Base-by-base conservation (phyloP, 306 rosid genomes). In the Notholithocarpus densiflorus region DNA sequence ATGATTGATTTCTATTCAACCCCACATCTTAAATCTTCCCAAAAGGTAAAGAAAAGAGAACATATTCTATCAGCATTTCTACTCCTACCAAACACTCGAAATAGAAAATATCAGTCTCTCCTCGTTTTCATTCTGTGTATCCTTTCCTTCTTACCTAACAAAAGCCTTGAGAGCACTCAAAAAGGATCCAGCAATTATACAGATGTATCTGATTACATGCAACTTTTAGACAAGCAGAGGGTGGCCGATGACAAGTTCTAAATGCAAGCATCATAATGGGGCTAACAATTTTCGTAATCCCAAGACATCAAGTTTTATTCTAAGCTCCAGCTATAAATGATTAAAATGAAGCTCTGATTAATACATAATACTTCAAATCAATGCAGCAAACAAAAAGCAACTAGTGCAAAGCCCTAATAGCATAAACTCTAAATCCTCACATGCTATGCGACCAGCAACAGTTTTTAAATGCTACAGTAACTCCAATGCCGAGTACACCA, bases 361-460 rank as follows among this genome's bases (percentile, higher is more conserved):
- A 62, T 61, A 62, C 72, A 59, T 2, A 64, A 68, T 71, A 69
- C 75, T 59, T 74, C 26, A 57, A 74, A 32, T 10, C 40, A 43
- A 79, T 14, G 40, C 72, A 78, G 56, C 74, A 86, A 54, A 31
- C 66, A 68, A 62, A 32, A 77, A 68, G 51, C 73, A 24, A 66
- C 52, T 21, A 72, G n/a, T 37, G 69, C 57, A 69, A 71, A 64
- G 52, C 29, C 77, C 74, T 59, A 68, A 21, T n/a, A 37, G 40
- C 40, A n/a, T 24, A 27, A 61, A 74, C 60, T 55, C 79, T 61
- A 68, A 68, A 7, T 34, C 72, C 71, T 61, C 21, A 3, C 14
- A 73, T 34, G 68, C 48, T 61, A 68, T 64, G 37, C 70, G 17
- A 43, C 56, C 64, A 59, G 23, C 26, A 11, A 56, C 8, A 62